Base-by-base conservation (phyloP, 2,329 filamentous ascomycete species). In the Leptodontidium sp. region DNA sequence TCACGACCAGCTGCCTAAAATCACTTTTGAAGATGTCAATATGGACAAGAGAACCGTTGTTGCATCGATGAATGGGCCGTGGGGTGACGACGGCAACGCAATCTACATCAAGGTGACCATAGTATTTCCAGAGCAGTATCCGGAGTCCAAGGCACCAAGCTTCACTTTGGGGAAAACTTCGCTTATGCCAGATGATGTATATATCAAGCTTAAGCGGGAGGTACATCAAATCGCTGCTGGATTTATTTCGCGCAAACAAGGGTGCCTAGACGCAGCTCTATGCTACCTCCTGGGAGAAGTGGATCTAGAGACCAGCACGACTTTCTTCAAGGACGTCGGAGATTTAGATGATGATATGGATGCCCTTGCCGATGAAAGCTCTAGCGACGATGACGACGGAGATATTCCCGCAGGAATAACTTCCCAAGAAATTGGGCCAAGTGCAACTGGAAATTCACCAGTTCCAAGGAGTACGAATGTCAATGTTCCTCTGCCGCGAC, bases 371-470 rank as follows among this genome's bases (percentile, higher is more conserved):
- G 91, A 92, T 67, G 93, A 96, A 72, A 95, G 93, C 73, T 98
- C 93, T 2, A 97, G 92, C 75, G 91, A 93, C 71, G 91, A 93
- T 69, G 92, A 94, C 72, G 93, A 94, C 59, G 81, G 80, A 14
- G 72, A 78, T 70, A 77, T 78, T 55, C 77, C 77, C 35, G 72
- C 76, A n/a, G 85, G 84, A 14, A 85, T 86, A 65, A 87, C 90
- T 85, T 90, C 88, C 7, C 87, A 89, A 71, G 88, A 90, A 72
- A 81, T 90, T 26, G 84, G 83, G 53, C 82, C 84, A 9, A 87
- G 85, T 69, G 82, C 81, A 26, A 81, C 84, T 4, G 86, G 87
- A 53, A 84, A 84, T 4, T 84, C 85, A 2, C 80, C 89, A 55
- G 84, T 83, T 1, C 82, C 85, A 1, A 80, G 82, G 7, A 85